Conservation (phyloP, 495 filamentous ascomycete species). For the Penicillium coffeae region DNA sequence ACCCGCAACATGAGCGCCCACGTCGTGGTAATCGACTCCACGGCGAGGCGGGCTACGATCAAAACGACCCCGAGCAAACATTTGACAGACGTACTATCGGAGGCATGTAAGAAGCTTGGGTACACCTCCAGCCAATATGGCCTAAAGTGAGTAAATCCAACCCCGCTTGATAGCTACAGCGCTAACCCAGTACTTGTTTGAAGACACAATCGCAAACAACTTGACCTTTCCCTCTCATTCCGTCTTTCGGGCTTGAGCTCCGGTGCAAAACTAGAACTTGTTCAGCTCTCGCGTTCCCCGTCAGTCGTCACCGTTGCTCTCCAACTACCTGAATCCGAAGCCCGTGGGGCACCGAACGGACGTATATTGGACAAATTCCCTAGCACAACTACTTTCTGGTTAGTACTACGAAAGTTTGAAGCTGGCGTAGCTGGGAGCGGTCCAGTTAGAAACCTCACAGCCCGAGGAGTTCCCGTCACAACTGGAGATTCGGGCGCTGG, state of each 20-base stretch:
- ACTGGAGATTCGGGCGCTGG: slow-evolving; percentile 56
- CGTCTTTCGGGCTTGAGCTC: slow-evolving; percentile 81
- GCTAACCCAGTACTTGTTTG: slow-evolving; percentile 12
- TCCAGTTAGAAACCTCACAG: slow-evolving; percentile 70
- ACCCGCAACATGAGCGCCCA: slow-evolving; percentile 68
- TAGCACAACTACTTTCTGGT: slow-evolving; percentile 81
- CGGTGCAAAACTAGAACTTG: slow-evolving; percentile 88
- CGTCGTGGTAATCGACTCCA: slow-evolving; percentile 79
- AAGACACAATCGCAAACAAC: slow-evolving; percentile 73
- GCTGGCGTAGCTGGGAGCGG: slow-evolving; percentile 53
- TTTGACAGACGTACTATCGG: slow-evolving; percentile 75
- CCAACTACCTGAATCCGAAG: slow-evolving; percentile 68
- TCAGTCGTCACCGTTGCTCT: slow-evolving; percentile 81
- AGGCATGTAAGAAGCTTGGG: slow-evolving; percentile 79
- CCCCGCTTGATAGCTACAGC: not conserved
- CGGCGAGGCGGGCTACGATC: slow-evolving; percentile 67
- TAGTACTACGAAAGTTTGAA: slow-evolving; percentile 84
- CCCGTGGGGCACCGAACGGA: slow-evolving; percentile 48
- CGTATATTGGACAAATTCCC: slow-evolving; percentile 79
- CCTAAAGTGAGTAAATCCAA: slow-evolving; percentile 61
- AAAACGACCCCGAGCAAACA: slow-evolving; percentile 78
- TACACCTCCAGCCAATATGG: slow-evolving; percentile 68
- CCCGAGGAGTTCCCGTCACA: slow-evolving; percentile 61
- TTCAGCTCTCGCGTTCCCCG: slow-evolving; percentile 76
- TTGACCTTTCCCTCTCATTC: slow-evolving; percentile 80